Percentiles rank a stretch among this genome's conserved stretches.
Evolutionary conservation across 371 early-diverging fungal genomes (phyloP).

Genomic region (Aphelidium insulamus): DNA sequence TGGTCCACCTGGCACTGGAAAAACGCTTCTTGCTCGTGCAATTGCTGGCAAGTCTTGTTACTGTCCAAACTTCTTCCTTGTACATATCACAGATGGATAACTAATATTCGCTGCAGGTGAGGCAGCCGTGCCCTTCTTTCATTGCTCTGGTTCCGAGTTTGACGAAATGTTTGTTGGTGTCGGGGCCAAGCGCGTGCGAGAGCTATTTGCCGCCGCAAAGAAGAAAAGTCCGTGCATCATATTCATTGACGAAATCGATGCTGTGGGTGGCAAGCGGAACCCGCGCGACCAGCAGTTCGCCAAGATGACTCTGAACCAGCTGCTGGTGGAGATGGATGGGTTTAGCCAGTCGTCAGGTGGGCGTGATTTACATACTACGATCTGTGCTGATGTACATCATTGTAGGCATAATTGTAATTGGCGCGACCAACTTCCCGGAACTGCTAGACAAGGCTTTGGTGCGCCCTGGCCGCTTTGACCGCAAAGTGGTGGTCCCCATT

Average conservation of each 20-base stretch:
- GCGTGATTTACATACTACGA: background rate
- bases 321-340: conserved; percentile 90
- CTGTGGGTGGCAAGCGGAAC: conserved; percentile 90
- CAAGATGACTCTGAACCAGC: conserved; percentile 89
- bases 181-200: conserved; percentile 52
- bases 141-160: conserved; percentile 91
- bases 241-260: conserved; percentile 98
- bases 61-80: too few species aligned
- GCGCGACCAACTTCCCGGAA: conserved; percentile 98
- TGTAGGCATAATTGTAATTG: conserved; percentile 89
- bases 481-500: conserved; percentile 79
- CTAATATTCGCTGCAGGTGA: conserved; percentile 59
- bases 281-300: conserved; percentile 80
- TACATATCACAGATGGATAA: too few species aligned
- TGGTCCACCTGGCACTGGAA: conserved; percentile 99
- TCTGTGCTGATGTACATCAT: background rate
- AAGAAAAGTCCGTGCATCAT: conserved; percentile 92
- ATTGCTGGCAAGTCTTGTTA: too few species aligned
- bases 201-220: conserved; percentile 77
- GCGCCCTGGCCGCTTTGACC: conserved; percentile 95
- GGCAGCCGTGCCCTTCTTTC: conserved; percentile 89
- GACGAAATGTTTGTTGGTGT: conserved; percentile 98
- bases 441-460: conserved; percentile 89
- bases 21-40: conserved; percentile 66
- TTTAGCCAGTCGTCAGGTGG: too few species aligned